Evolutionary conservation across 257 asterid species (phyloP).

Genomic region (Cynanchum wilfordii): DNA sequence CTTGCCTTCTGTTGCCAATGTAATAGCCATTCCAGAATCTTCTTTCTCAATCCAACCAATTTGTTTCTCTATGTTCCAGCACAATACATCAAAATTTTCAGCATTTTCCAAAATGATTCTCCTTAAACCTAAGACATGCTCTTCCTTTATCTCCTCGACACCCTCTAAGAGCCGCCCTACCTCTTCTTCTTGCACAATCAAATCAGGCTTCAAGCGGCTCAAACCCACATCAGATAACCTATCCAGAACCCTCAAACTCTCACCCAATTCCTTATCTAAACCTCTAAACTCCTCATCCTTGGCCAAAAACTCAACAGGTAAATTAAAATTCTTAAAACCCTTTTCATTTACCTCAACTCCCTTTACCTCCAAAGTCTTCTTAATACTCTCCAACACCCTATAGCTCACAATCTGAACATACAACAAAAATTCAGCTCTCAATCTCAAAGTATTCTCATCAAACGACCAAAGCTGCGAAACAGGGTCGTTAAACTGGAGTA

Average conservation of each 20-base stretch:
- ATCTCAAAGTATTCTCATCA: conserved; percentile 46
- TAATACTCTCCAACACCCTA: conserved; percentile 37
- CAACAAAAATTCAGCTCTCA: conserved; percentile 82
- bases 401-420: conserved; percentile 46
- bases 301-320: conserved; percentile 19
- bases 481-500: conserved; percentile 75
- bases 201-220: conserved; percentile 67
- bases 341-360: conserved; percentile 12
- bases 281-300: conserved; percentile 31
- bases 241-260: conserved; percentile 50
- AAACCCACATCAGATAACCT: conserved; percentile 49
- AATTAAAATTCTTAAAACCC: conserved; percentile 24
- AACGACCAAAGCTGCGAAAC: conserved; percentile 69
- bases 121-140: conserved; percentile 52
- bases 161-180: conserved; percentile 20
- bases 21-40: conserved; percentile 54
- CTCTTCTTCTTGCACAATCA: conserved; percentile 31
- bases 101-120: conserved; percentile 50
- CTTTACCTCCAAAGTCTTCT: conserved; percentile 28
- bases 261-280: conserved; percentile 19
- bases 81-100: conserved; percentile 65
- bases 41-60: conserved; percentile 43
- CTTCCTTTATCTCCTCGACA: conserved; percentile 39
- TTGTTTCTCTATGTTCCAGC: conserved; percentile 68
- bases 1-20: conserved; percentile 44